Percentiles rank a stretch among this genome's conserved stretches.
Evolutionary conservation across 345 rosid species (phyloP).

Genomic region (Brassica juncea): DNA sequence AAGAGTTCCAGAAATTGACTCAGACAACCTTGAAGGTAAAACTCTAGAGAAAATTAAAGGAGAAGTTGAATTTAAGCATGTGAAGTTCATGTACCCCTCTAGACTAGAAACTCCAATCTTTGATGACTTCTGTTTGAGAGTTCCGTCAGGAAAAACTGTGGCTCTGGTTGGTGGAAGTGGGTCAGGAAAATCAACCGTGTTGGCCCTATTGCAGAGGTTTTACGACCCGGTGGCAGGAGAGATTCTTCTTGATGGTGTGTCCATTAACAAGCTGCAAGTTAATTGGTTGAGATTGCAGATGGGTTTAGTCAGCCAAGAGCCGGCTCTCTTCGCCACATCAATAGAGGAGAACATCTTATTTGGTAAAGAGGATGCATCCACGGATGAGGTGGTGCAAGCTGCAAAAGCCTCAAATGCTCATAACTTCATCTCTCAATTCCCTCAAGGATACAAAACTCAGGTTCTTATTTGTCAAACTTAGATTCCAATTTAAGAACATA

Average conservation of each 20-base stretch:
- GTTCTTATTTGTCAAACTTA: not conserved
- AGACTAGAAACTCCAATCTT: constrained; percentile 73
- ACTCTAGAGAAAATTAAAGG: constrained; percentile 66
- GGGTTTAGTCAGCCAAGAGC: constrained; percentile 91
- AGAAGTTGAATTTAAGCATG: constrained; percentile 76
- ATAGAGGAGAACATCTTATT: constrained; percentile 81
- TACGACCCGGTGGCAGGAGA: constrained; percentile 74
- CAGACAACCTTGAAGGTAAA: constrained; percentile 70
- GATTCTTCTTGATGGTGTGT: constrained; percentile 84
- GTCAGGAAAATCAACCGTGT: constrained; percentile 83
- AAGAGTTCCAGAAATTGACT: constrained; percentile 66
- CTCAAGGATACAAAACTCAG: constrained; percentile 74
- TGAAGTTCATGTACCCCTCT: constrained; percentile 81
- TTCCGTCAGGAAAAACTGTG: constrained; percentile 85
- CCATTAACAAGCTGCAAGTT: constrained; percentile 62
- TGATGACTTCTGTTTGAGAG: constrained; percentile 64
- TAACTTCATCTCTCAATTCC: constrained; percentile 75
- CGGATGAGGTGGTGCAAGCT: constrained; percentile 76
- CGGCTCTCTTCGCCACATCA: constrained; percentile 74
- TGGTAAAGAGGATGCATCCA: constrained; percentile 77
- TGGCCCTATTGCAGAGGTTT: constrained; percentile 73
- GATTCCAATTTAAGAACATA: not conserved
- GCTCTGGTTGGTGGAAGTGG: constrained; percentile 94
- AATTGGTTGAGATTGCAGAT: constrained; percentile 79
- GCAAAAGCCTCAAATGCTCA: constrained; percentile 85